Evolutionary conservation across 768 basidiomycete genomes (phyloP), one percentile per base, ranked within the genome.

Genomic region (Termitomyces sp.): DNA sequence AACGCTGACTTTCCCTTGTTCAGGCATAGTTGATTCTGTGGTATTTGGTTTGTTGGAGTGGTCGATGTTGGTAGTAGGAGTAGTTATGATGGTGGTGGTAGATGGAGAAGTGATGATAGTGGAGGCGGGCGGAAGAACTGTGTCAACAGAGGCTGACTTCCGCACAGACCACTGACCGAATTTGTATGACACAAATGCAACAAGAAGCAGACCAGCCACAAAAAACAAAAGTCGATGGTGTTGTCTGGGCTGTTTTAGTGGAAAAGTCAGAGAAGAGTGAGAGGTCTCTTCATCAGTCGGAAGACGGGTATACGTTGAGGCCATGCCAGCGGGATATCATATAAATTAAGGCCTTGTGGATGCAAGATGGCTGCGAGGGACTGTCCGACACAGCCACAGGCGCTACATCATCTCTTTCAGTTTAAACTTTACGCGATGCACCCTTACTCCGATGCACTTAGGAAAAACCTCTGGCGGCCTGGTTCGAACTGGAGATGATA

Each of bases 1-100:
- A 63, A 92, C 82, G 59, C 86, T 90, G 67, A 84, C 84, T 70
- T 89, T 92, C 59, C 83, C 83, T 16, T 77, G 72, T 74, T 80
- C 77, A 17, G 68, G 60, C 61, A 59, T 59, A 62, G 58, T 32
- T 62, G 61, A 53, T 56, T 58, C 58, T 54, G 66, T 58, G 6
- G 57, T 46, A 40, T 54, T 56, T 31, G 42, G 52, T 57, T 59
- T 54, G 9, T 50, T 21, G 32, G 47, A 43, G 23, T 43, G 29
- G 16, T 53, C 16, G 41, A 49, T 51, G 29, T 41, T 45, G 31
- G 57, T 29, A 31, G 60, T 40, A 45, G 52, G 32, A 50, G 54
- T 54, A 41, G 57, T n/a, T 25, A 55, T 37, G 23, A 32, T 61
- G 41, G 40, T 47, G 53, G 54, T 32, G 19, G 54, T 49, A 40